Percentiles rank a stretch among this genome's conserved stretches.
Evolutionary conservation across 2,329 filamentous ascomycete genomes (phyloP).

Genomic region (Penicillium brevicompactum): DNA sequence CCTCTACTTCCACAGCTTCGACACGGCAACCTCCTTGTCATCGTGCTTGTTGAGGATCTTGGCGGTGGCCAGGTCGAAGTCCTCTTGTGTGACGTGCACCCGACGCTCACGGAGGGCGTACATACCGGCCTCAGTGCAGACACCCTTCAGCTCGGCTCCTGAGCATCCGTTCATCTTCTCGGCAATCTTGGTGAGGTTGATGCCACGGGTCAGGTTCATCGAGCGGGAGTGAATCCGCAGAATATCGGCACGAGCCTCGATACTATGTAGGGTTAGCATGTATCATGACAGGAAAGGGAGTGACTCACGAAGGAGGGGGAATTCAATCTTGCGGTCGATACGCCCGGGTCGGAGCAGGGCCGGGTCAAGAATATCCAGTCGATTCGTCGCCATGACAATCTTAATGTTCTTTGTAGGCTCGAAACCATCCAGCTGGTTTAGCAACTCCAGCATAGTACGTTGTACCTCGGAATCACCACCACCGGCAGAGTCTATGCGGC

Average conservation of each 20-base stretch:
- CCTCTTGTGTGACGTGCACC: constrained; percentile 98
- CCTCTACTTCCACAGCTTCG: constrained; percentile 40
- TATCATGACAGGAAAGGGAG: background rate
- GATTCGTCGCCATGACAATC: constrained; percentile 99
- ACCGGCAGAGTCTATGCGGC: constrained; percentile 91
- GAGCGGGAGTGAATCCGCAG: constrained; percentile 94
- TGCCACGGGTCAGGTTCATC: constrained; percentile 97
- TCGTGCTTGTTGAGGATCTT: constrained; percentile 99
- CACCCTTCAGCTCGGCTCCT: constrained; percentile 95
- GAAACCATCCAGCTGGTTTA: constrained; percentile 98
- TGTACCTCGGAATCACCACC: constrained; percentile 98
- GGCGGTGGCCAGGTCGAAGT: constrained; percentile 96
- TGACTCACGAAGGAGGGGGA: constrained; percentile 82
- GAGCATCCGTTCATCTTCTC: constrained; percentile 99
- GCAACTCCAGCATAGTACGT: constrained; percentile 95
- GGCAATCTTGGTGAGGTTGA: constrained; percentile 96
- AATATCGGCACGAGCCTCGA: constrained; percentile 96
- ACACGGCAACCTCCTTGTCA: constrained; percentile 74
- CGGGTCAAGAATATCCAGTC: constrained; percentile 94
- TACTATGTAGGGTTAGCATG: constrained; percentile 43
- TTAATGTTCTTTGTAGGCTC: constrained; percentile 99
- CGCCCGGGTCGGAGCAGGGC: constrained; percentile 92
- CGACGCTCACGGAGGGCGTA: constrained; percentile 92
- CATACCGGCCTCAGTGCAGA: constrained; percentile 98
- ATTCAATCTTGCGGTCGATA: constrained; percentile 98